Conservation (phyloP, 139 green algal genomes). For the Monoraphidium neglectum region DNA sequence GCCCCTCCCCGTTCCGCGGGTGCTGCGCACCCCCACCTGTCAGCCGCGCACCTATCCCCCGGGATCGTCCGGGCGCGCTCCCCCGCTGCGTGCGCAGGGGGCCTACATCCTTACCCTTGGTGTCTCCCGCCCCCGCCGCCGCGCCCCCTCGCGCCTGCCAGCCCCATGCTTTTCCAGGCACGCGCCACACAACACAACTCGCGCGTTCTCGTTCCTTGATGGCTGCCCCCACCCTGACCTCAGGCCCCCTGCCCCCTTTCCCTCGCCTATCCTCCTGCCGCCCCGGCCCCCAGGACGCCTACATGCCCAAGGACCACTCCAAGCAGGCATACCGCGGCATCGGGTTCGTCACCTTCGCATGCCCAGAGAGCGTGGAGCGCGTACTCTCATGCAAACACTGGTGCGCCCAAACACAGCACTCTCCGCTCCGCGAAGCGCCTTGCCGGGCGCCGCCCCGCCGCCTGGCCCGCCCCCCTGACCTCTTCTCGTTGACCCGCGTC, state of each 20-base stretch:
- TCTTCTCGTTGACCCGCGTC: neutral
- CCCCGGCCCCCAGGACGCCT: constrained; percentile 58
- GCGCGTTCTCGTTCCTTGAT: no score
- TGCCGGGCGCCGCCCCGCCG: neutral
- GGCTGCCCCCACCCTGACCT: no score
- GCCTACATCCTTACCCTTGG: neutral
- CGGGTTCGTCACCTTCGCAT: constrained; percentile 87
- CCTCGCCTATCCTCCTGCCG: no score
- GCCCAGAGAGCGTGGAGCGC: constrained; percentile 70
- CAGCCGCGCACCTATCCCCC: neutral
- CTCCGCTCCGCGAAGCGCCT: neutral
- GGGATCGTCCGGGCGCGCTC: neutral
- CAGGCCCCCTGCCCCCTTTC: no score
- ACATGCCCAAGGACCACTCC: constrained; percentile 86
- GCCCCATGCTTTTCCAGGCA: neutral
- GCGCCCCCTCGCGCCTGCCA: no score
- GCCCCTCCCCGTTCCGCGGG: no score
- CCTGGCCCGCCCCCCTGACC: neutral
- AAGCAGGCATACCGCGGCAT: constrained; percentile 85
- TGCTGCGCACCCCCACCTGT: neutral
- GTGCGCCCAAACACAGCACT: constrained; percentile 12
- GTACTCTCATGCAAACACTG: constrained; percentile 71
- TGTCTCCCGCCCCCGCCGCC: no score
- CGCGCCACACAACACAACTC: no score
- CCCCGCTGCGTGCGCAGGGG: neutral